phyloP scores from a whole-genome alignment of 2,329 filamentous ascomycete genomes.

The Magnaporthiopsis rhizophila region DNA sequence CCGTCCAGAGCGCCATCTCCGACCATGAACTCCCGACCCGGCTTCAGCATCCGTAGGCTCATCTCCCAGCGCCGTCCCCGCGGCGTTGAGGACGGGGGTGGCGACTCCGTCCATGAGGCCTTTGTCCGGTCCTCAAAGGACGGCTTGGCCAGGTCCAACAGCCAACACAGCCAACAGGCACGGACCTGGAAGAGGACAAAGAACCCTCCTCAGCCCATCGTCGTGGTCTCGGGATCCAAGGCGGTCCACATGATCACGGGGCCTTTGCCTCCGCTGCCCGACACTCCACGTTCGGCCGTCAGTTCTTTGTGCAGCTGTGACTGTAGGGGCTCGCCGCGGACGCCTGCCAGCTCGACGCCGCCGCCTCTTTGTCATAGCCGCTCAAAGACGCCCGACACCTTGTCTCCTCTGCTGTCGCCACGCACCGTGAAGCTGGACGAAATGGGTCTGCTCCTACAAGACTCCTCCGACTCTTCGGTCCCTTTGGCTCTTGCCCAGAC shows the following conservation, averaged over 20 bases:
- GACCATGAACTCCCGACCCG: conserved; percentile 33
- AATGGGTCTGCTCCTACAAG: no score
- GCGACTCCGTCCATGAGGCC: not conserved
- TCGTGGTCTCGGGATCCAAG: conserved; percentile 29
- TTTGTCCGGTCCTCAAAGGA: not conserved
- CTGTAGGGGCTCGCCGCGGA: conserved; percentile 16
- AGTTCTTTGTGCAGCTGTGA: conserved; percentile 39
- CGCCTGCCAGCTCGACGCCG: conserved; percentile 10
- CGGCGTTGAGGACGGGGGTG: conserved; percentile 12
- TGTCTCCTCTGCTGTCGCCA: not conserved
- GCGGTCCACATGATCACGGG: conserved; percentile 30
- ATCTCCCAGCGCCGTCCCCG: conserved; percentile 25
- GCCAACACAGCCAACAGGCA: conserved; percentile 13
- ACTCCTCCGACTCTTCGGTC: no score
- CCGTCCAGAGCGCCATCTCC: not conserved
- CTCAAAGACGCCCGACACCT: conserved; percentile 1
- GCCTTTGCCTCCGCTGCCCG: conserved; percentile 25
- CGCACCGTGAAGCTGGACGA: not conserved
- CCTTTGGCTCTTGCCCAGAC: not conserved
- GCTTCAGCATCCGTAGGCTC: conserved; percentile 35
- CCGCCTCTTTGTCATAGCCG: conserved; percentile 13
- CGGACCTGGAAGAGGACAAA: conserved; percentile 17
- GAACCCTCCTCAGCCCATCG: conserved; percentile 23
- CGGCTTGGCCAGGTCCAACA: not conserved
- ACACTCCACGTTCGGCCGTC: conserved; percentile 30